Conservation (phyloP, 148 eudicot genomes). For the Arbutus unedo region DNA sequence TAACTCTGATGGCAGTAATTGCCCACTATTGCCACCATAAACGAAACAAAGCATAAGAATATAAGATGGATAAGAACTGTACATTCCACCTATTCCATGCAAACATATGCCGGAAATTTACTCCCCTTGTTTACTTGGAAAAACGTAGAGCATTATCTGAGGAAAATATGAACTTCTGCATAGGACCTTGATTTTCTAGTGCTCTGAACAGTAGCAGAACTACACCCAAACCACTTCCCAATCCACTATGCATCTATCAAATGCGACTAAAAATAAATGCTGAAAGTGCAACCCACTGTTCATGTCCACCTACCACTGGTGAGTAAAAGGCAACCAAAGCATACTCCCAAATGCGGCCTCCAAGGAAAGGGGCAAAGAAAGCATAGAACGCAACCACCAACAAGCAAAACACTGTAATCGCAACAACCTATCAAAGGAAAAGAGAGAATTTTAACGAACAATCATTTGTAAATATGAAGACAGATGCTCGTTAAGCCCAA, state of each 20-base stretch:
- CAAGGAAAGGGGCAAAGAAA: conserved; percentile 94
- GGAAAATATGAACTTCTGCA: not conserved
- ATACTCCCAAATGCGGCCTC: conserved; percentile 85
- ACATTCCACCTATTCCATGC: not conserved
- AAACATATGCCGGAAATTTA: not conserved
- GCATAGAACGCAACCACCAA: conserved; percentile 92
- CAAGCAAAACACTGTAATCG: conserved; percentile 90
- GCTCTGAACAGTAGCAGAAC: not conserved
- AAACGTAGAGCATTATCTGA: not conserved
- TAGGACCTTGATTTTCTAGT: not conserved
- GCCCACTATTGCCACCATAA: not conserved
- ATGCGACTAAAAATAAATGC: conserved; percentile 9
- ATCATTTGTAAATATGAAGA: conserved; percentile 12
- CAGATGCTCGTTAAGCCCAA: not conserved
- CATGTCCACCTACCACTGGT: conserved; percentile 71
- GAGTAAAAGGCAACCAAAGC: conserved; percentile 65
- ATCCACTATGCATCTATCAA: not conserved
- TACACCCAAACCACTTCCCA: not conserved
- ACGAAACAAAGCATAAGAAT: not conserved
- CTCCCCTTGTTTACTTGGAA: not conserved
- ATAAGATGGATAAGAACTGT: not conserved
- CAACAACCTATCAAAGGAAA: conserved; percentile 65
- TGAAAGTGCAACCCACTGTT: not conserved
- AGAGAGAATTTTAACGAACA: conserved; percentile 14
- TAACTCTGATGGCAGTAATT: not conserved